phyloP scores from a whole-genome alignment of 164 flowering plant species.

The Vitis riparia region DNA sequence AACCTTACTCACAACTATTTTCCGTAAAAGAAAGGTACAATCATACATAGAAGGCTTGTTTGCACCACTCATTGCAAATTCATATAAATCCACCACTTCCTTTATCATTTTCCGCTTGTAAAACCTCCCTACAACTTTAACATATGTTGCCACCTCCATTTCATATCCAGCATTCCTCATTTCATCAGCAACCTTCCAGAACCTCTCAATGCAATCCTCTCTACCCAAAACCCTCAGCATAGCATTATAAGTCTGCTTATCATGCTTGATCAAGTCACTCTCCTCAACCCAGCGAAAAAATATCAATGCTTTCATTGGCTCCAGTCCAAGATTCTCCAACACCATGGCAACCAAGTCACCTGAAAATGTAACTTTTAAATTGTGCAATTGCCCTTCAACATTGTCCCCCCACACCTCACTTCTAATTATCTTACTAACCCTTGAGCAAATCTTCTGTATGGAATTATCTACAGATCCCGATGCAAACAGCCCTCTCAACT shows the following conservation, averaged over 20 bases:
- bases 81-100: constrained; percentile 71
- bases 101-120: constrained; percentile 53
- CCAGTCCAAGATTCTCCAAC: constrained; percentile 41
- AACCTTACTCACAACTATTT: constrained; percentile 43
- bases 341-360: constrained; percentile 47
- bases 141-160: constrained; percentile 57
- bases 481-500: constrained; percentile 41
- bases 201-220: constrained; percentile 56
- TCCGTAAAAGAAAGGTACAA: constrained; percentile 54
- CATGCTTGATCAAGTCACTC: constrained; percentile 46
- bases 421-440: constrained; percentile 44
- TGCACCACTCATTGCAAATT: constrained; percentile 56
- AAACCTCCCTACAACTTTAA: constrained; percentile 41
- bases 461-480: constrained; percentile 41
- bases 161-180: constrained; percentile 58
- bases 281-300: constrained; percentile 75
- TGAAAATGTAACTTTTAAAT: constrained; percentile 35
- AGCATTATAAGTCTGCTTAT: constrained; percentile 50
- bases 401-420: constrained; percentile 54
- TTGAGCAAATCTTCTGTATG: constrained; percentile 25
- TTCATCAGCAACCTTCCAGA: constrained; percentile 64
- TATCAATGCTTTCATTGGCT: constrained; percentile 56
- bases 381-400: constrained; percentile 40
- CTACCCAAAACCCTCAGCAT: constrained; percentile 57
- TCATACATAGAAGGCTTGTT: constrained; percentile 58